These are phyloP conservation scores for Phaseolus lunatus DNA, from an alignment of 306 rosid genomes.

Conservation along the genomic window DNA sequence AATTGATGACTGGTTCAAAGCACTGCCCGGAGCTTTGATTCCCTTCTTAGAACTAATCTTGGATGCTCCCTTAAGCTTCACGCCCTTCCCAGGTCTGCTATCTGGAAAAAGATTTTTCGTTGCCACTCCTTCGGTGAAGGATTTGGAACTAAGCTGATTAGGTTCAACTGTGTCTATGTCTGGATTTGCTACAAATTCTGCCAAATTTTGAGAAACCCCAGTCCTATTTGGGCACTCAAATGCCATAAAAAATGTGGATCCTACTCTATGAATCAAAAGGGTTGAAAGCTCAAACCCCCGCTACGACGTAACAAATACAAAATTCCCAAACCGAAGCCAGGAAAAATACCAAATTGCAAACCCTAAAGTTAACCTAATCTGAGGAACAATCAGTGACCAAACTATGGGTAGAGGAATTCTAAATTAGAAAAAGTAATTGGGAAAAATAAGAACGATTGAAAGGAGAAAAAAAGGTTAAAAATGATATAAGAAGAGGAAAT, in stretches of 20 bases:
- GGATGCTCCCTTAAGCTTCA: constrained; percentile 43
- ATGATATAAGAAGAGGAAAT: background rate
- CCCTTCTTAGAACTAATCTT: constrained; percentile 55
- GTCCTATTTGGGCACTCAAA: constrained; percentile 74
- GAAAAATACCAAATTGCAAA: constrained; percentile 16
- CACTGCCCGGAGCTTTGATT: constrained; percentile 36
- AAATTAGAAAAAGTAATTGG: background rate
- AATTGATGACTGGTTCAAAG: constrained; percentile 43
- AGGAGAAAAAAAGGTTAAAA: background rate
- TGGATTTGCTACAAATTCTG: constrained; percentile 46
- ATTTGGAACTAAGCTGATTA: constrained; percentile 43
- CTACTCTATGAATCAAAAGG: constrained; percentile 48
- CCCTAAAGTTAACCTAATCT: constrained; percentile 36
- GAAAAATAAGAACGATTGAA: background rate
- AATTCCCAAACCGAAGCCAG: background rate
- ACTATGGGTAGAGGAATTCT: constrained; percentile 25
- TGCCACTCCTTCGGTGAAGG: constrained; percentile 36
- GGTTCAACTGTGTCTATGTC: constrained; percentile 49
- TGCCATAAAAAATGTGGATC: constrained; percentile 76
- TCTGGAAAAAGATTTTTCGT: constrained; percentile 33
- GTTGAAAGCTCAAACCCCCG: constrained; percentile 53
- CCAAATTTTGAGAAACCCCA: constrained; percentile 60
- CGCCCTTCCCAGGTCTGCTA: constrained; percentile 47
- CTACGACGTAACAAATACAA: background rate
- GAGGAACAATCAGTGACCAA: background rate